A percentile compares a stretch with the other conserved stretches of the same genome.
Evolutionary conservation across 306 rosid genomes (phyloP).

Genomic region (Quillaja saponaria): DNA sequence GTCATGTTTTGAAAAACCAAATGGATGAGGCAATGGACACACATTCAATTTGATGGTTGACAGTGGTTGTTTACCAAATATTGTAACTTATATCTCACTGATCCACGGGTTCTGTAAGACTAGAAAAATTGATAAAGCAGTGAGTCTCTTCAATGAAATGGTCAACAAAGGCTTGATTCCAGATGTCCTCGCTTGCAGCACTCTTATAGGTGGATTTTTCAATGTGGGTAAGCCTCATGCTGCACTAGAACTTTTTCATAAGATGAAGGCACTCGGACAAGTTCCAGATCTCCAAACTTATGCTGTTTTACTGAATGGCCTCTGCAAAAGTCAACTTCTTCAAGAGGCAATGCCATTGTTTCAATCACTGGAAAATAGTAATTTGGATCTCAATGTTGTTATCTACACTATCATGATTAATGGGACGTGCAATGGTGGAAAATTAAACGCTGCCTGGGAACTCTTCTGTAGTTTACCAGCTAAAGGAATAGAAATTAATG

Average conservation of each 20-base stretch:
- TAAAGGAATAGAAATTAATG: background rate
- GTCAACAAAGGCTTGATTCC: slow-evolving; percentile 4
- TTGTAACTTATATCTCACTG: slow-evolving; percentile 8
- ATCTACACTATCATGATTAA: slow-evolving; percentile 2
- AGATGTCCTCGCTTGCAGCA: slow-evolving; percentile 1
- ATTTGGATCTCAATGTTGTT: background rate
- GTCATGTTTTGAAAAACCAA: slow-evolving; percentile 14
- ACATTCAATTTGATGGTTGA: slow-evolving; percentile 6
- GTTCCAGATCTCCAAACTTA: slow-evolving; percentile 3
- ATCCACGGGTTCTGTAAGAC: background rate
- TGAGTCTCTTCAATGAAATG: slow-evolving; percentile 16
- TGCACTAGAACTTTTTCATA: slow-evolving; percentile 4
- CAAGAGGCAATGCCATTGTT: slow-evolving; percentile 11
- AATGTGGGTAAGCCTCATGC: background rate
- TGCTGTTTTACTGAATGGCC: slow-evolving; percentile 5
- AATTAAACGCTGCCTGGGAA: background rate
- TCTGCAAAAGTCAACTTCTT: background rate
- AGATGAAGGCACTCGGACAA: background rate
- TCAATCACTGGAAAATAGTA: background rate
- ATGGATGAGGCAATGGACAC: slow-evolving; percentile 1
- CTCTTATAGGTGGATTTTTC: slow-evolving; percentile 7
- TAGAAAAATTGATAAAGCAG: slow-evolving; percentile 1
- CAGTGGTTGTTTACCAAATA: background rate
- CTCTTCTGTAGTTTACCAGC: background rate
- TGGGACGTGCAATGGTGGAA: slow-evolving; percentile 11